Evolutionary conservation across 179 eudicot genomes (phyloP).

Genomic region (Silene vulgaris): DNA sequence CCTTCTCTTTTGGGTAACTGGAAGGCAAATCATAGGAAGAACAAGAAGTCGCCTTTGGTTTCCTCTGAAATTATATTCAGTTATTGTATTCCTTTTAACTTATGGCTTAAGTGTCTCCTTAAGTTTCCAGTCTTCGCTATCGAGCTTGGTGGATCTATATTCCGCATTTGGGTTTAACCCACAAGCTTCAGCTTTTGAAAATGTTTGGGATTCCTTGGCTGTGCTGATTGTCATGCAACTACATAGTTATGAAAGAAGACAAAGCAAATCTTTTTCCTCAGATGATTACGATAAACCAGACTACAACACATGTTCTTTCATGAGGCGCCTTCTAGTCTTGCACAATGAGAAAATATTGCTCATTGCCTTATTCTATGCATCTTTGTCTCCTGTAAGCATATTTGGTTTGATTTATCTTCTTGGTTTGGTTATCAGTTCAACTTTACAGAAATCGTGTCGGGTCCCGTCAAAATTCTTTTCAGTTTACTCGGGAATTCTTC

Average conservation of each 20-base stretch:
- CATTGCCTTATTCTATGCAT: constrained; percentile 70
- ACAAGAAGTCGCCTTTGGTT: constrained; percentile 87
- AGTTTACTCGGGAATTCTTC: constrained; percentile 66
- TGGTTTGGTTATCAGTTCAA: constrained; percentile 62
- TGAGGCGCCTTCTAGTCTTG: constrained; percentile 78
- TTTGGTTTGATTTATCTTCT: constrained; percentile 84
- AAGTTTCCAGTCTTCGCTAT: constrained; percentile 60
- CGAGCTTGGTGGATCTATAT: constrained; percentile 58
- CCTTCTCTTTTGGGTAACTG: constrained; percentile 84
- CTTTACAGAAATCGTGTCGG: constrained; percentile 69
- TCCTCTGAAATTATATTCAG: constrained; percentile 77
- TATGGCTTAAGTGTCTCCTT: constrained; percentile 75
- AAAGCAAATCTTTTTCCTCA: constrained; percentile 50
- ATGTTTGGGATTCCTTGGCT: constrained; percentile 88
- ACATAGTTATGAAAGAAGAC: constrained; percentile 91
- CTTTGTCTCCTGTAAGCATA: constrained; percentile 82
- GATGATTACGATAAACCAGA: constrained; percentile 45
- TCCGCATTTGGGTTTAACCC: constrained; percentile 56
- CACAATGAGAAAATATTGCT: constrained; percentile 80
- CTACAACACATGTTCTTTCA: constrained; percentile 54
- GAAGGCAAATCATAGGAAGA: constrained; percentile 86
- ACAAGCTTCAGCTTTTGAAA: constrained; percentile 58
- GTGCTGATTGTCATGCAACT: constrained; percentile 93
- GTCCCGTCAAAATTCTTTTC: constrained; percentile 77
- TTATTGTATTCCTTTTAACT: constrained; percentile 61